Evolutionary conservation across 164 flowering plant species (phyloP), one percentile per base, ranked within the genome.

Genomic region (Tetrastigma voinierianum): DNA sequence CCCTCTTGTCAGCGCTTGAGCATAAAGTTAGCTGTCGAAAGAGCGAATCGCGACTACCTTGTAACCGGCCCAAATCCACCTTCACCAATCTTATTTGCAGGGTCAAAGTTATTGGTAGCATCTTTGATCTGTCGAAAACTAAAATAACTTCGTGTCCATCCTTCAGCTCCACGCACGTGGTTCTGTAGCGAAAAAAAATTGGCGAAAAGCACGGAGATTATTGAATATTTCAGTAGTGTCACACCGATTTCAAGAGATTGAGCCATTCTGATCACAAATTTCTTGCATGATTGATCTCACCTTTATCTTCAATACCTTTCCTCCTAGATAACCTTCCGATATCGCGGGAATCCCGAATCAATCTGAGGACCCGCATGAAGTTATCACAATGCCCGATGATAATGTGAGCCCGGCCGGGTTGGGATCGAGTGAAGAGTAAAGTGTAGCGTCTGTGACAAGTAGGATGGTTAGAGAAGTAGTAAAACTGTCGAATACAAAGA

Each of bases 51-150:
- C 11, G 17, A 40, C 54, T 77, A 90, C 96, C 93, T 87, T 90
- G 77, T 74, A 87, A 46, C 96, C 6, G 94, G 83, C 48, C 96
- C 96, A 76, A 90, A 88, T 17, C 97, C 94, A 25, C 97, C 94
- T 85, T 90, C 94, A 2, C 97, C 97, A 46, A 90, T 83, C 79
- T 90, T 90, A 74, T 90, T 84, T 62, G 70, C 82, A 65, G 86
- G 78, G 58, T 87, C 89, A 67, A 90, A 90, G 75, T 89, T 86
- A 18, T 67, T 68, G 3, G 97, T 90, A 51, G 97, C 97, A 73
- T 84, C 77, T 81, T 83, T 90, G 21, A 90, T 86, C 66, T 90
- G 89, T 71, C 78, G 77, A 65, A 90, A 79, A 46, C 77, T 80
- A 76, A 88, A 90, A 69, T 78, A 78, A 40, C 87, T 87, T 2